These are phyloP conservation scores for Wallemia mellicola DNA, from an alignment of 1,284 basidiomycete species.

Conservation along the genomic window DNA sequence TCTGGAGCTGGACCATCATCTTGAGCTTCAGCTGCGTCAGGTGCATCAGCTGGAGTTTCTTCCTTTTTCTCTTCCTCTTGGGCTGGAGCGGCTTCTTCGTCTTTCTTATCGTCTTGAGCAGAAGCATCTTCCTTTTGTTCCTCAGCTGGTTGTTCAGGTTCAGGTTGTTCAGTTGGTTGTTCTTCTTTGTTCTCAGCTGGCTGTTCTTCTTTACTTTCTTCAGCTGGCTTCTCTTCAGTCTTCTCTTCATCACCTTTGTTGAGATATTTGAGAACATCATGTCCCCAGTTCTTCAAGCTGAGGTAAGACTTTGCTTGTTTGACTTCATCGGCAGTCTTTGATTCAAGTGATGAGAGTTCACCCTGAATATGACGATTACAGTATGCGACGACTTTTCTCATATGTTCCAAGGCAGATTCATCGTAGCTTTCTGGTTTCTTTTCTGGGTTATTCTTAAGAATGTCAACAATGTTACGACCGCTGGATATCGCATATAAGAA, in stretches of 20 bases:
- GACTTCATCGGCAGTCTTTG: slow-evolving; percentile 7
- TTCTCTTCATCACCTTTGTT: background rate
- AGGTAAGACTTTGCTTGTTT: slow-evolving; percentile 7
- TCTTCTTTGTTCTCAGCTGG: background rate
- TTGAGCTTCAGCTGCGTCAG: background rate
- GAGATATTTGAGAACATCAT: slow-evolving; percentile 1
- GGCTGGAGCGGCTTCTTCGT: background rate
- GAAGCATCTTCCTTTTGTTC: background rate
- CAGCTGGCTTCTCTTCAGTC: background rate
- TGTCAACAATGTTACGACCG: slow-evolving; percentile 11
- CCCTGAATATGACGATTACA: slow-evolving; percentile 14
- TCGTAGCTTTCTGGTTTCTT: slow-evolving; percentile 12
- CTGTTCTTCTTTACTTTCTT: background rate
- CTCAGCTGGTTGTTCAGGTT: background rate
- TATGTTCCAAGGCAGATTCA: slow-evolving; percentile 12
- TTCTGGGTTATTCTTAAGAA: slow-evolving; percentile 13
- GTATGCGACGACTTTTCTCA: slow-evolving; percentile 14
- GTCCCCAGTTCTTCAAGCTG: slow-evolving; percentile 7
- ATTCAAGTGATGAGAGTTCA: slow-evolving; percentile 4
- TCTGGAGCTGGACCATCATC: background rate
- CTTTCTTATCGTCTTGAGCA: background rate
- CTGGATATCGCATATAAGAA: slow-evolving; percentile 2
- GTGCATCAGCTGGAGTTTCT: background rate
- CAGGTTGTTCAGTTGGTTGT: background rate
- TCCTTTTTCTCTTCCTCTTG: background rate